Conservation (phyloP, 2,329 filamentous ascomycete genomes). For the Fragosphaeria purpurea region DNA sequence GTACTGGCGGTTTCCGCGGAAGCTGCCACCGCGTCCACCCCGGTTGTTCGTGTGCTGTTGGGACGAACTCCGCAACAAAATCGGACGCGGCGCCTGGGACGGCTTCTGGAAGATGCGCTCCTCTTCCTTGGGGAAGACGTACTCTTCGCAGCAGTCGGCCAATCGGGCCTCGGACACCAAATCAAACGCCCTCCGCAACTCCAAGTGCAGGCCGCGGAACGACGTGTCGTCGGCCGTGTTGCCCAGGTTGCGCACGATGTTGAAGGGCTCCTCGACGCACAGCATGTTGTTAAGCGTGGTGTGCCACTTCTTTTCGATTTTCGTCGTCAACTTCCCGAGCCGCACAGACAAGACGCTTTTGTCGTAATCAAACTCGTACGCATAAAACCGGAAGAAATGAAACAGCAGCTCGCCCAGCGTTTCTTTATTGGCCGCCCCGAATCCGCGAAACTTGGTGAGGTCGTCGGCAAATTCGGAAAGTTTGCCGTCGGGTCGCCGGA, state of each 20-base stretch:
- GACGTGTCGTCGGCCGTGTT: conserved; percentile 96
- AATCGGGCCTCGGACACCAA: conserved; percentile 70
- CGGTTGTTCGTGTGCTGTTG: conserved; percentile 40
- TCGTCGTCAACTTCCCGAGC: conserved; percentile 65
- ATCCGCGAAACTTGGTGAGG: conserved; percentile 61
- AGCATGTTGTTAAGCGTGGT: conserved; percentile 69
- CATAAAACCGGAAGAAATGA: conserved; percentile 91
- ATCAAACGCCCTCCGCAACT: conserved; percentile 81
- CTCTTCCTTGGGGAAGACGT: conserved; percentile 78
- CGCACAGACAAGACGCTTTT: conserved; percentile 76
- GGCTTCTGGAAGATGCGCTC: conserved; percentile 50
- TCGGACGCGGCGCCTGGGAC: conserved; percentile 42
- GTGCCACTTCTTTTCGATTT: conserved; percentile 84
- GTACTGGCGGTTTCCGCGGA: conserved; percentile 38
- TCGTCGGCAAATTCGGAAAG: conserved; percentile 81
- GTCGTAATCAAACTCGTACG: conserved; percentile 85
- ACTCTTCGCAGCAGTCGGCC: conserved; percentile 77
- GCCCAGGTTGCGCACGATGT: conserved; percentile 75
- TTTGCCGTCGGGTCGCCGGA: conserved; percentile 52
- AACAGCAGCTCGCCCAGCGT: conserved; percentile 81
- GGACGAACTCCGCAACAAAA: conserved; percentile 51
- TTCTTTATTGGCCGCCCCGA: conserved; percentile 71
- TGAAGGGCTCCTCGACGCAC: conserved; percentile 96
- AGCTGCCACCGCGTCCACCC: conserved; percentile 38
- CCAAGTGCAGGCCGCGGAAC: conserved; percentile 81